Evolutionary conservation across 306 rosid genomes (phyloP).

Genomic region (Astragalus membranaceus): DNA sequence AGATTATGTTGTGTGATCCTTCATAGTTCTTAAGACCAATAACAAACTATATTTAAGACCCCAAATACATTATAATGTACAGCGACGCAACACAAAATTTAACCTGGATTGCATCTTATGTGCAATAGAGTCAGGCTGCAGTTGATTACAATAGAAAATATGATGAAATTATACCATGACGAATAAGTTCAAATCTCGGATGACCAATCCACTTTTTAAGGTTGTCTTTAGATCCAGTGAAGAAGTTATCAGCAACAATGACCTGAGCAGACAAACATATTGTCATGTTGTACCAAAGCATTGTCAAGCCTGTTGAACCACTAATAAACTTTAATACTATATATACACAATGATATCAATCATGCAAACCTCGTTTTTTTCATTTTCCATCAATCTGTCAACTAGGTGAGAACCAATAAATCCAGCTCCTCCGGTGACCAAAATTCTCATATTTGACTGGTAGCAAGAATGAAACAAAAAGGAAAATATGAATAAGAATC

Average conservation of each 20-base stretch:
- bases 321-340: not conserved
- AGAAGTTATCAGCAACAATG: slow-evolving; percentile 82
- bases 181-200: slow-evolving; percentile 92
- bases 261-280: slow-evolving; percentile 42
- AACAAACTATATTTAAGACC: not conserved
- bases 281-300: not conserved
- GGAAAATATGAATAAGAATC: not conserved
- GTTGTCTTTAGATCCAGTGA: slow-evolving; percentile 92
- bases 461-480: not conserved
- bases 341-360: not conserved
- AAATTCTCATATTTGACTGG: slow-evolving; percentile 92
- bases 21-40: not conserved
- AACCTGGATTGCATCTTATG: not conserved
- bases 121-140: not conserved
- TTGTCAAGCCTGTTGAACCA: not conserved
- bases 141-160: not conserved
- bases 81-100: not conserved
- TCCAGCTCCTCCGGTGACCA: slow-evolving; percentile 99
- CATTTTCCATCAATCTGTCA: slow-evolving; percentile 23
- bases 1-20: not conserved
- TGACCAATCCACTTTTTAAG: slow-evolving; percentile 87
- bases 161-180: slow-evolving; percentile 57
- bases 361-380: slow-evolving; percentile 70
- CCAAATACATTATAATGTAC: not conserved
- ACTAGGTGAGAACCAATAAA: slow-evolving; percentile 88